Percentiles rank a stretch among this genome's conserved stretches.
These are phyloP conservation scores for Pichia gijzeniarum DNA, from an alignment of 805 yeast species.

Conservation along the genomic window DNA sequence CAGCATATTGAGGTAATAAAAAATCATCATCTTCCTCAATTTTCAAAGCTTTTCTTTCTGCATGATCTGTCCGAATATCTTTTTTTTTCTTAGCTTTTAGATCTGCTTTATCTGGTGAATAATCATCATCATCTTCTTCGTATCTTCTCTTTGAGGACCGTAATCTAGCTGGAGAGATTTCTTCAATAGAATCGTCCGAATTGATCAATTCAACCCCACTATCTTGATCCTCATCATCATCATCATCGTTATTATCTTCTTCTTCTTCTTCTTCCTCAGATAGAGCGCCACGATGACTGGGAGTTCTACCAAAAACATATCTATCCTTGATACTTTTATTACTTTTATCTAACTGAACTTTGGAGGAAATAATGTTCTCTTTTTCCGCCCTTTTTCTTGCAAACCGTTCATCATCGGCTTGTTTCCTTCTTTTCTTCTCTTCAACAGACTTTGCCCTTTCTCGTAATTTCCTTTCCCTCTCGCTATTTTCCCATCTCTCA, in stretches of 20 bases:
- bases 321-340: constrained; percentile 21
- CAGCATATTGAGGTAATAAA: constrained; percentile 26
- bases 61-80: constrained; percentile 11
- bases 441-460: constrained; percentile 9
- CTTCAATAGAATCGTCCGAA: constrained; percentile 11
- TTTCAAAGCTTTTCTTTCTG: constrained; percentile 9
- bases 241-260: constrained; percentile 4
- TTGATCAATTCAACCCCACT: constrained; percentile 1
- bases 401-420: background rate
- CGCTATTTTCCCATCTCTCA: background rate
- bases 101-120: constrained; percentile 14
- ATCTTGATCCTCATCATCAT: constrained; percentile 5
- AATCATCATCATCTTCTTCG: constrained; percentile 46
- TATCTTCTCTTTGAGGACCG: constrained; percentile 29
- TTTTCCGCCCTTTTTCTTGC: constrained; percentile 15
- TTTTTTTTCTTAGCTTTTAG: background rate
- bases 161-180: constrained; percentile 4
- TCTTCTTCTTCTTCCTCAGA: constrained; percentile 11
- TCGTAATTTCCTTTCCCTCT: background rate
- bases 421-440: background rate
- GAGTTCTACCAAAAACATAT: constrained; percentile 12
- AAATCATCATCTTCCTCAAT: constrained; percentile 33
- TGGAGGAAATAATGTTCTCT: constrained; percentile 24
- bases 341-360: constrained; percentile 18
- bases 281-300: background rate